Base-by-base conservation (phyloP, 2,329 filamentous ascomycete genomes). In the Ilyonectria destructans region DNA sequence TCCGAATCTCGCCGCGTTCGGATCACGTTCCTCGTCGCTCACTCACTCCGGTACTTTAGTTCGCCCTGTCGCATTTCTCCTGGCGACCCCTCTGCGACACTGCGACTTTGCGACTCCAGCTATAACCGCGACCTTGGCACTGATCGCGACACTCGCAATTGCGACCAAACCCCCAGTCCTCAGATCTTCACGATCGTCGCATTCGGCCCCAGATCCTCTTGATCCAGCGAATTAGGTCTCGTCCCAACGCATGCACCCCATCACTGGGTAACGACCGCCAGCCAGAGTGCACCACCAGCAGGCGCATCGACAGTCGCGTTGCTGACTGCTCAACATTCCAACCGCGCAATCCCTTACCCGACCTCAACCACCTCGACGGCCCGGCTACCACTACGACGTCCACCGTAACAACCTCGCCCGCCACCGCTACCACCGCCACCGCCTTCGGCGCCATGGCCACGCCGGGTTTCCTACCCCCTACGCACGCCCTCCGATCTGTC, bases 371-470 rank as follows among this genome's bases (percentile, higher is more conserved):
- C 69, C 63, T 64, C 57, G 72, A 76, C 35, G 49, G 43, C 33
- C 60, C 37, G 33, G 55, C 65, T 31, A 56, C 62, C 48, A 17
- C 40, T n/a, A 43, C 40, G 40, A 43, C 40, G n/a, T 45, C 63
- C 21, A 48, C 23, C 56, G 19, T 69, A 49, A n/a, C 52, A 17
- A 35, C 59, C 35, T 45, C 55, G 23, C 37, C 62, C 58, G 61
- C 54, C 31, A 35, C 71, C 7, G 31, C 19, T 37, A 58, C 58
- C 43, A 43, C 45, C 48, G 35, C 52, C 37, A 57, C 65, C 29
- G 54, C 65, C 19, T 56, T 65, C 33, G 68, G 65, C 57, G 75
- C 78, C 70, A 87, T 88, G 86, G 80, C 85, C 68, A 79, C 83
- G 62, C 78, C 84, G 48, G 78, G 81, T 67, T 87, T 83, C 73